Conservation (phyloP, 768 basidiomycete species). For the Phlebiopsis gigantea region DNA sequence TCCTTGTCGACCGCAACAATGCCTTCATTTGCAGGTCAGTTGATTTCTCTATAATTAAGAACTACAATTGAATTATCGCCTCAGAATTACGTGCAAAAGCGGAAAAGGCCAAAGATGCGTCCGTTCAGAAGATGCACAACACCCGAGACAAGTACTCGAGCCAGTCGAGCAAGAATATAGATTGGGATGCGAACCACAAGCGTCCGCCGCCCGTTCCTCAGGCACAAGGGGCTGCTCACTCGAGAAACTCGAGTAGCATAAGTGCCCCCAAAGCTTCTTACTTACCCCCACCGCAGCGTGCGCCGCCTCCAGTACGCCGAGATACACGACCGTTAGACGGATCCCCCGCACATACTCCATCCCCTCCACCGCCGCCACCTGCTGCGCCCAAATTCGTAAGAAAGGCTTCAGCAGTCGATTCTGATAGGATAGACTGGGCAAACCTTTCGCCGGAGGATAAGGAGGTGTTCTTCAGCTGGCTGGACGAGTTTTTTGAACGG, state of each 20-base stretch:
- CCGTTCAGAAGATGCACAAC: conserved; percentile 45
- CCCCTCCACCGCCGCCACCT: conserved; percentile 22
- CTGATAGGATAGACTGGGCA: conserved; percentile 54
- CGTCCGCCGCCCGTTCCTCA: conserved; percentile 36
- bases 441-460: conserved; percentile 67
- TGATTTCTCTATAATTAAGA: not conserved
- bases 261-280: not conserved
- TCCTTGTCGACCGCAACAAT: not conserved
- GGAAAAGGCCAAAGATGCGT: conserved; percentile 50
- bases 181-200: conserved; percentile 55
- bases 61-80: not conserved
- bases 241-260: not conserved
- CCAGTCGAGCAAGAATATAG: conserved; percentile 52
- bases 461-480: conserved; percentile 67
- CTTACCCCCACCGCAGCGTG: conserved; percentile 2
- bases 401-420: conserved; percentile 1
- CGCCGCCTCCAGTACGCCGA: conserved; percentile 4
- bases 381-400: not conserved
- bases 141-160: conserved; percentile 55
- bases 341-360: conserved; percentile 3
- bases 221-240: not conserved
- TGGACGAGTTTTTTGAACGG: conserved; percentile 74
- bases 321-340: conserved; percentile 8
- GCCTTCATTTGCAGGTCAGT: conserved; percentile 2
- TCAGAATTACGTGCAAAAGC: conserved; percentile 61